A percentile compares a stretch with the other conserved stretches of the same genome.
Evolutionary conservation across 805 yeast genomes (phyloP).

Genomic region (Candida boleticola): DNA sequence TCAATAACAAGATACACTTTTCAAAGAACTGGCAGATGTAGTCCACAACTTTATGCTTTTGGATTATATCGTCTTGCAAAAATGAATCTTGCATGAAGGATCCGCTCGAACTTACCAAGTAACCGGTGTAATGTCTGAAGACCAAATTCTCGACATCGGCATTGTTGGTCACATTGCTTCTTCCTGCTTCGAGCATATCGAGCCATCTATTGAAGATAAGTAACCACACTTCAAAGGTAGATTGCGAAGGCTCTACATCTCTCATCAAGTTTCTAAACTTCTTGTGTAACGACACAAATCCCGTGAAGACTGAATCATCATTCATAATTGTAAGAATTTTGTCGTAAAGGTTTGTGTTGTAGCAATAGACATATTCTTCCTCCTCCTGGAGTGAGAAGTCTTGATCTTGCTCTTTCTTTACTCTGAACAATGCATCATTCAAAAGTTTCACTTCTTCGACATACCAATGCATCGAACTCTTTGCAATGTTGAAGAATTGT

Average conservation of each 20-base stretch:
- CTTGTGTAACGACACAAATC: slow-evolving; percentile 73
- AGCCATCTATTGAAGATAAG: slow-evolving; percentile 54
- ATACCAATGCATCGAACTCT: slow-evolving; percentile 33
- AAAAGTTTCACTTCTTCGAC: slow-evolving; percentile 14
- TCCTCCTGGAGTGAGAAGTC: not conserved
- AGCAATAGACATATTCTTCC: slow-evolving; percentile 9
- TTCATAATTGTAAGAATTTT: slow-evolving; percentile 40
- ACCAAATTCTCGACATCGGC: slow-evolving; percentile 42
- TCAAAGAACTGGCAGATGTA: slow-evolving; percentile 48
- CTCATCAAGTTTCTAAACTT: slow-evolving; percentile 45
- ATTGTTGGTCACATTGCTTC: slow-evolving; percentile 5
- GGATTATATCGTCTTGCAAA: slow-evolving; percentile 10
- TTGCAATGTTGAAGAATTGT: slow-evolving; percentile 41
- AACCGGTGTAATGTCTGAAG: slow-evolving; percentile 69
- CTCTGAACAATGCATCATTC: not conserved
- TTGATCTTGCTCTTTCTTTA: slow-evolving; percentile 1
- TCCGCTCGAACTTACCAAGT: slow-evolving; percentile 69
- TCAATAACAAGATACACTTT: slow-evolving; percentile 48
- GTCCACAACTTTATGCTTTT: slow-evolving; percentile 28
- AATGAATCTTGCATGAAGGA: slow-evolving; percentile 44
- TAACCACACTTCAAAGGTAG: slow-evolving; percentile 38
- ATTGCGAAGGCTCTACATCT: slow-evolving; percentile 24
- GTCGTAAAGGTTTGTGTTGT: slow-evolving; percentile 18
- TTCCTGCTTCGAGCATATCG: slow-evolving; percentile 22
- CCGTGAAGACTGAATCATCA: slow-evolving; percentile 60